Conservation (phyloP, 2,329 filamentous ascomycete genomes). For the Akanthomyces lecanii region DNA sequence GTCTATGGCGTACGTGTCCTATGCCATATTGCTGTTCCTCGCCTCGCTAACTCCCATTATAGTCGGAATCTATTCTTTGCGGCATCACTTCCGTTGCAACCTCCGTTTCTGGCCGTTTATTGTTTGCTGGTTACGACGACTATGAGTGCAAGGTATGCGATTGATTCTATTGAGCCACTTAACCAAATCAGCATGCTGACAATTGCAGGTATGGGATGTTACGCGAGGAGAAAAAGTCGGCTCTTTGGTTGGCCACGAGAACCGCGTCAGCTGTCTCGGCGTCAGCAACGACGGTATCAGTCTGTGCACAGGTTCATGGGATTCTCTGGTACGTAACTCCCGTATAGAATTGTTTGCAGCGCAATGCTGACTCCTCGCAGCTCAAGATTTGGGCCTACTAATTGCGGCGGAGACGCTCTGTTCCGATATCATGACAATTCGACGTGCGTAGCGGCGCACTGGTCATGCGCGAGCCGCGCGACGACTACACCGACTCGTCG, state of each 20-base stretch:
- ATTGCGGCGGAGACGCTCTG: constrained; percentile 26
- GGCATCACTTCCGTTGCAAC: constrained; percentile 98
- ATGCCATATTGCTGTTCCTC: not conserved
- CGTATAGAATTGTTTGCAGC: not conserved
- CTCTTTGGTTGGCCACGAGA: constrained; percentile 94
- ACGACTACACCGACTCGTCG: constrained; percentile 1
- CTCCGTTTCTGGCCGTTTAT: constrained; percentile 87
- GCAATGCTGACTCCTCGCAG: constrained; percentile 43
- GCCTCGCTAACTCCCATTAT: constrained; percentile 21
- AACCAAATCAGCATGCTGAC: constrained; percentile 18
- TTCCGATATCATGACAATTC: constrained; percentile 27
- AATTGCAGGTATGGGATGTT: constrained; percentile 88
- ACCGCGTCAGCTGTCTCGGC: constrained; percentile 96
- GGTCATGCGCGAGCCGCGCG: not conserved
- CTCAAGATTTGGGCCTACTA: constrained; percentile 88
- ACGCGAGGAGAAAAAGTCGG: constrained; percentile 96
- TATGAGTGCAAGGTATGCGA: constrained; percentile 95
- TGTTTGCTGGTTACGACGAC: constrained; percentile 97
- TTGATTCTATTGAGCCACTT: not conserved
- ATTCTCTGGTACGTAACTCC: constrained; percentile 81
- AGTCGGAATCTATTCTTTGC: constrained; percentile 97
- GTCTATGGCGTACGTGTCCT: constrained; percentile 58
- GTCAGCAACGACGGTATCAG: constrained; percentile 99
- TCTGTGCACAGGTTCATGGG: constrained; percentile 98
- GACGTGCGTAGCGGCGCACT: constrained; percentile 6